phyloP scores from a whole-genome alignment of 2,329 filamentous ascomycete genomes.

The Curvularia eragrostidis region DNA sequence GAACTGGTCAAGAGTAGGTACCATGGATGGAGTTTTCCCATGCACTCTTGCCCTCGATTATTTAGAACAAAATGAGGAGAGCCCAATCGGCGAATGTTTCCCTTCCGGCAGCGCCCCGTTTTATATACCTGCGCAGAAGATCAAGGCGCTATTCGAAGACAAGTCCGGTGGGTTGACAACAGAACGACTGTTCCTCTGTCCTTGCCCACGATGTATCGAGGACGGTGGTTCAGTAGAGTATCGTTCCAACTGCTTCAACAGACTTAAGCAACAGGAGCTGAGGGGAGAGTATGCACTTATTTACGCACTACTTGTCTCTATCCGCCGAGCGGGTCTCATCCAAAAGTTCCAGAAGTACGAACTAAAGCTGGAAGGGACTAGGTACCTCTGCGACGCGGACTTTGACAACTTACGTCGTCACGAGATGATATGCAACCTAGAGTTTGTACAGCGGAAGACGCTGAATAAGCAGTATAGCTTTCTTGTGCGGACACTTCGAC shows the following conservation, averaged over 20 bases:
- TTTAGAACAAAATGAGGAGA: constrained; percentile 9
- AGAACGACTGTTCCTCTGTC: constrained; percentile 15
- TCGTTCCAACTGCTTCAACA: constrained; percentile 13
- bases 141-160: constrained; percentile 14
- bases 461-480: constrained; percentile 17
- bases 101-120: constrained; percentile 12
- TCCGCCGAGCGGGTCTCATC: constrained; percentile 18
- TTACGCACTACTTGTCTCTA: constrained; percentile 19
- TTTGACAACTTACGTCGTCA: constrained; percentile 1
- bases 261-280: constrained; percentile 15
- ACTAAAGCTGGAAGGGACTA: constrained; percentile 15
- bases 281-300: constrained; percentile 17
- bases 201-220: constrained; percentile 10
- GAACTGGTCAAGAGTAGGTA: not conserved
- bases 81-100: constrained; percentile 12
- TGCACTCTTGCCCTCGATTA: constrained; percentile 9
- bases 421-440: constrained; percentile 6
- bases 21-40: not conserved
- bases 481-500: constrained; percentile 12
- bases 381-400: constrained; percentile 9
- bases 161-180: constrained; percentile 11
- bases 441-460: constrained; percentile 6
- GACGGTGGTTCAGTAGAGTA: constrained; percentile 16
- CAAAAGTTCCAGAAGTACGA: constrained; percentile 15
- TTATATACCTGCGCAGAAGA: constrained; percentile 16